phyloP scores from a whole-genome alignment of 345 rosid species.

The Stellera chamaejasme region DNA sequence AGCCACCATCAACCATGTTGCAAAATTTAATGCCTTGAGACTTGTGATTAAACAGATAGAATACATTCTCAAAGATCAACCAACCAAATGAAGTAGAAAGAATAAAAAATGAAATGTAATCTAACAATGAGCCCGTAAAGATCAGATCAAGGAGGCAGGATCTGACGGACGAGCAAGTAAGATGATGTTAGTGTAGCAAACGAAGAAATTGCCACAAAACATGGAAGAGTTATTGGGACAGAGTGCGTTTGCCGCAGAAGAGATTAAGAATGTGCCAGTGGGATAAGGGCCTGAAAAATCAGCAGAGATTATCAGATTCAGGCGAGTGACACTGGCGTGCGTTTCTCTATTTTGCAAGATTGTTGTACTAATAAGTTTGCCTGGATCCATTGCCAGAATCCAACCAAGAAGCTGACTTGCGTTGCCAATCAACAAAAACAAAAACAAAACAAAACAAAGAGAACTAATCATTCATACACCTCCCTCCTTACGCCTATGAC shows the following conservation, averaged over 20 bases:
- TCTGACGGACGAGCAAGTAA: conserved; percentile 25
- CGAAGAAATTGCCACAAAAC: conserved; percentile 59
- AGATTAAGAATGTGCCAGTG: conserved; percentile 23
- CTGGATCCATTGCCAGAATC: conserved; percentile 13
- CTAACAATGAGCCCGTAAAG: conserved; percentile 34
- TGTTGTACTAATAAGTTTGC: conserved; percentile 3
- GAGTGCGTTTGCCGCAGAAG: conserved; percentile 40
- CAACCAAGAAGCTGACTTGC: conserved; percentile 53
- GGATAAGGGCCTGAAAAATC: conserved; percentile 38
- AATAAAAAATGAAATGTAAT: conserved; percentile 18
- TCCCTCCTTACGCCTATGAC: no score
- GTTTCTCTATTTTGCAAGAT: conserved; percentile 26
- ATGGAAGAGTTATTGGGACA: conserved; percentile 28
- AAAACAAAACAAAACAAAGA: no score
- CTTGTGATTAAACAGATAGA: no score
- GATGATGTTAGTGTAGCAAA: conserved; percentile 28
- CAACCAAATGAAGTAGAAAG: neutral
- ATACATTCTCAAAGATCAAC: neutral
- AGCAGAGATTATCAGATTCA: conserved; percentile 22
- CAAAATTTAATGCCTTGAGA: no score
- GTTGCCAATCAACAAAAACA: neutral
- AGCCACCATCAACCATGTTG: no score
- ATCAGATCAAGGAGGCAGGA: conserved; percentile 16
- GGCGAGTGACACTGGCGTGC: conserved; percentile 36
- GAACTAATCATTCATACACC: no score